phyloP scores from a whole-genome alignment of 345 rosid species.

The Mallotus nudiflorus region DNA sequence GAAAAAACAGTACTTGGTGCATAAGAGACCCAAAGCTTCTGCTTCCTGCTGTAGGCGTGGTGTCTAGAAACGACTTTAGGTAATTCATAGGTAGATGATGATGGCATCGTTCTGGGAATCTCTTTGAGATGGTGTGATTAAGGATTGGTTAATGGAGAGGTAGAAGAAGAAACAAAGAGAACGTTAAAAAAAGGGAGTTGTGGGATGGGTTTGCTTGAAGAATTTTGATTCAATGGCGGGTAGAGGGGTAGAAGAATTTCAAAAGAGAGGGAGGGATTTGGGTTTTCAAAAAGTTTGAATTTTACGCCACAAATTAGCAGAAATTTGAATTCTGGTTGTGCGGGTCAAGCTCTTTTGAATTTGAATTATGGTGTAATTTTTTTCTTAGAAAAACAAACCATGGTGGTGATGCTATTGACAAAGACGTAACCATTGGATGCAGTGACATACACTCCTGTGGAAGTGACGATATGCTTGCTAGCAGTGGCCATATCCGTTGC shows the following conservation, averaged over 20 bases:
- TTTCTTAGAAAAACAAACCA: too few relatives aligned
- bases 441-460: too few relatives aligned
- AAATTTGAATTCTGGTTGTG: conserved; percentile 21
- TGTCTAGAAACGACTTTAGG: conserved; percentile 57
- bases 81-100: conserved; percentile 23
- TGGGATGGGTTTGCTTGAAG: too few relatives aligned
- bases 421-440: too few relatives aligned
- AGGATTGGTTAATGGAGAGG: background rate
- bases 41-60: conserved; percentile 69
- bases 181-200: too few relatives aligned
- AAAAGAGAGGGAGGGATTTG: conserved; percentile 21
- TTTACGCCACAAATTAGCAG: conserved; percentile 24
- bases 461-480: too few relatives aligned
- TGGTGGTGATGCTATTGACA: too few relatives aligned
- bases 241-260: too few relatives aligned
- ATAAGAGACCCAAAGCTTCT: conserved; percentile 87
- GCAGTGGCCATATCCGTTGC: too few relatives aligned
- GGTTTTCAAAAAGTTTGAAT: conserved; percentile 20
- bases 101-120: conserved; percentile 18
- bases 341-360: too few relatives aligned
- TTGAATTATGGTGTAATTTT: too few relatives aligned
- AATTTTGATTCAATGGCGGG: too few relatives aligned
- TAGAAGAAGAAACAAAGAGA: background rate
- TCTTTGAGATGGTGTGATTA: conserved; percentile 1
- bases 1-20: conserved; percentile 59